Conservation (phyloP, 2,329 filamentous ascomycete genomes). For the Alternaria alternata region DNA sequence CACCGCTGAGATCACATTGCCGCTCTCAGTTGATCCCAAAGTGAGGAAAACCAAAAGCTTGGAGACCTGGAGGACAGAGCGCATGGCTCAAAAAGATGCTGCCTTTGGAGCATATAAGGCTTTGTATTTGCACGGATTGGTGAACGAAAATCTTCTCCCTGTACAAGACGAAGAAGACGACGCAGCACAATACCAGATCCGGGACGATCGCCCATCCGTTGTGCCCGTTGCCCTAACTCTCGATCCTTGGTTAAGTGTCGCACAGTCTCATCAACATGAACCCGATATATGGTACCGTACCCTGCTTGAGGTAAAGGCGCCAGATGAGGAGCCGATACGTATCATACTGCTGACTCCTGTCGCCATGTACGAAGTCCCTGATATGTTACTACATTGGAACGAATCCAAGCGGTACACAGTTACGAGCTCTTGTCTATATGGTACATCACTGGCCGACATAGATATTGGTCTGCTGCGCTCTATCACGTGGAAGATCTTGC, state of each 20-base stretch:
- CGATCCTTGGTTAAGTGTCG: conserved; percentile 42
- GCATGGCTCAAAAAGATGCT: conserved; percentile 78
- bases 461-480: conserved; percentile 29
- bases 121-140: conserved; percentile 73
- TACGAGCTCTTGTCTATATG: conserved; percentile 20
- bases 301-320: conserved; percentile 23
- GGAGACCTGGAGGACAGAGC: conserved; percentile 72
- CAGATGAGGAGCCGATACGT: conserved; percentile 22
- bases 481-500: conserved; percentile 40
- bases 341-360: conserved; percentile 35
- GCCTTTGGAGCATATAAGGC: conserved; percentile 80
- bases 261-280: conserved; percentile 19
- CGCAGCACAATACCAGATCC: conserved; percentile 32
- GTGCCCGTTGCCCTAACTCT: conserved; percentile 33
- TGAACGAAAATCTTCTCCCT: conserved; percentile 83
- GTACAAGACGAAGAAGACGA: conserved; percentile 43
- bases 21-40: conserved; percentile 70
- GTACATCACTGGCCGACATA: conserved; percentile 17
- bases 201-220: conserved; percentile 38
- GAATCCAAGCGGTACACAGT: conserved; percentile 32
- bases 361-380: conserved; percentile 28
- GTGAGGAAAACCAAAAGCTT: conserved; percentile 64
- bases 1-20: conserved; percentile 73
- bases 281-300: conserved; percentile 30
- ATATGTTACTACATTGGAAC: conserved; percentile 45